Evolutionary conservation across 768 basidiomycete species (phyloP), one percentile per base, ranked within the genome.

Genomic region (Boletus subcaerulescens): DNA sequence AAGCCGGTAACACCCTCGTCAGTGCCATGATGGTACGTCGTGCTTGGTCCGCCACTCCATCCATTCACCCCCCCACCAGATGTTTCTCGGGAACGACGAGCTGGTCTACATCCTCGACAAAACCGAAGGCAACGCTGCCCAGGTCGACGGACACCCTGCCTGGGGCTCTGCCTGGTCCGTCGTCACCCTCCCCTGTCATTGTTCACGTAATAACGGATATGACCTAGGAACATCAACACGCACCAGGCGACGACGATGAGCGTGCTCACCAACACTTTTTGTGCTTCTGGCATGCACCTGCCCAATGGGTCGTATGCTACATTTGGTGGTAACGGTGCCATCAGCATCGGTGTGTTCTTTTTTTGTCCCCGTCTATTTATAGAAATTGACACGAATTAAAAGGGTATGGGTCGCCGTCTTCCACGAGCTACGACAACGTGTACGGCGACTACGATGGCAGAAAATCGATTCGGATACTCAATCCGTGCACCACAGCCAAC

Each of bases 81-180:
- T 88, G 81, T 91, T 93, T 67, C 71, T 93, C 44, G 91, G 89
- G 7, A 89, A 85, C 62, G 74, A 81, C 31, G 76, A 90, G 61
- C 89, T 85, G 69, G 87, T 95, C 32, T 95, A 93, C 73, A 87
- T 94, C 17, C 76, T 94, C 38, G 93, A 96, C 80, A 96, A 96
- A 73, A 83, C 86, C 6, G 87, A 93, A 65, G 83, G 82, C 22
- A 93, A 93, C 68, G 76, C 78, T 3, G 79, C 79, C 4, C 76
- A 79, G 58, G 75, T 91, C 52, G 76, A 79, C 56, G 83, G 83
- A 1, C 89, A 90, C 69, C 82, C 90, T 12, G 86, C 87, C 2
- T 88, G 86, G 82, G 89, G 81, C 8, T 70, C 86, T 0, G 83
- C 83, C 11, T 91, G 84, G 85, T 84, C 24, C 32, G 58, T 8